phyloP scores from a whole-genome alignment of 2,329 filamentous ascomycete species.

The Ceratocystis papillata region DNA sequence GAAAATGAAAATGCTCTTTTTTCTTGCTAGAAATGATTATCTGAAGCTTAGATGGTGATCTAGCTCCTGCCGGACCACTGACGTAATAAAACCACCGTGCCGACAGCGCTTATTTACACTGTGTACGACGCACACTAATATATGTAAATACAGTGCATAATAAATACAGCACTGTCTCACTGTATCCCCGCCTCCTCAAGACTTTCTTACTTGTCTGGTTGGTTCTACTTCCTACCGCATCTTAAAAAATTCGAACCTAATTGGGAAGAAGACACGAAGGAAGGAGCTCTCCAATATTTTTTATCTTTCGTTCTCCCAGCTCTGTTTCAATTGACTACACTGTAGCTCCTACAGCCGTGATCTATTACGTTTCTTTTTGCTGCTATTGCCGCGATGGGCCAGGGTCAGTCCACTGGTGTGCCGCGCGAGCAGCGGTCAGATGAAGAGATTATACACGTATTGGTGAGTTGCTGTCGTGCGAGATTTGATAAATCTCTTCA shows the following conservation, averaged over 20 bases:
- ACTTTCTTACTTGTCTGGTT: no score
- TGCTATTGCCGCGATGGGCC: conserved; percentile 12
- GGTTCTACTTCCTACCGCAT: no score
- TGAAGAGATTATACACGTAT: conserved; percentile 13
- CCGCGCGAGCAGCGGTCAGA: conserved; percentile 2
- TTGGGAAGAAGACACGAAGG: no score
- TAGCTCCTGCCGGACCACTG: neutral
- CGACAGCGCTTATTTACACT: neutral
- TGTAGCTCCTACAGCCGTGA: no score
- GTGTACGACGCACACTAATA: neutral
- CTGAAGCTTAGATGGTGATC: neutral
- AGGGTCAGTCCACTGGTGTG: conserved; percentile 10
- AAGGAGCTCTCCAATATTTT: no score
- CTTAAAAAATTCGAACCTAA: no score
- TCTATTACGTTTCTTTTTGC: no score
- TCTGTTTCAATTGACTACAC: no score
- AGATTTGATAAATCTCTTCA: neutral
- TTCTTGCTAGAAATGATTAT: neutral
- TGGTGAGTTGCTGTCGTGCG: conserved; percentile 8
- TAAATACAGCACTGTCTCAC: neutral
- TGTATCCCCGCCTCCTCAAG: neutral
- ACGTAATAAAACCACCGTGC: neutral
- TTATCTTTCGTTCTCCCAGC: no score
- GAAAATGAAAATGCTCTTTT: neutral
- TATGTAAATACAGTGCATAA: neutral